Evolutionary conservation across 352 stramenopile genomes (phyloP), one percentile per base, ranked within the genome.

Genomic region (Phytopythium montanum): DNA sequence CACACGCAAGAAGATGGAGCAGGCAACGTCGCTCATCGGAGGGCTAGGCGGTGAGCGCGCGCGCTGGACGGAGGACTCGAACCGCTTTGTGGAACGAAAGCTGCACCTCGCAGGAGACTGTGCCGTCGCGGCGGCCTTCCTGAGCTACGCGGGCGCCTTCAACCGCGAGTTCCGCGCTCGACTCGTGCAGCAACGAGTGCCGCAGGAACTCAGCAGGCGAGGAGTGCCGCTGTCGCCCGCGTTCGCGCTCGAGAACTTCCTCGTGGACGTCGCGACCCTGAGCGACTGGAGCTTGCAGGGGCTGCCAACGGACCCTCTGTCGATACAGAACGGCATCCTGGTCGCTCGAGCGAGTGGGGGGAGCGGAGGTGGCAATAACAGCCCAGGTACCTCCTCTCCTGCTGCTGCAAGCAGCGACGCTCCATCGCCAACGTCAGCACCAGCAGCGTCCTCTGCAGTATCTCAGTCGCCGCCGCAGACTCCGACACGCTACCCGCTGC

Each of bases 251-350:
- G 75, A 83, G 13, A 63, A 70, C 3, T 97, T 97, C 54, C 66
- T 97, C 7, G 76, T 79, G 0, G 82, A 97, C 60, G 66, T 79
- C 21, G 83, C 81, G 16, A 91, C 75, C 0, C 74, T 96, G 49
- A 88, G 85, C 26, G 88, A 97, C 67, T 97, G 90, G 91, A 93
- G 81, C 38, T 55, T 97, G 42, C 80, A 95, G 48, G 88, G 90
- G 2, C 70, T 97, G 10, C 88, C 91, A 26, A 86, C 85, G 1
- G 91, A 97, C 58, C 70, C 84, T 8, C 67, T 97, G 0, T 97
- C 88, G 0, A 96, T 96, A 54, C 87, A 97, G 62, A 97, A 97
- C 59, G 90, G 88, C 10, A 85, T 97, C 52, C 63, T 97, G 6
- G 87, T 97, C 9, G 90, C 85, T 6, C 58, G 82, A 66, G 86